Percentiles rank a stretch among this genome's conserved stretches.
Evolutionary conservation across 306 rosid species (phyloP).

Genomic region (Medicago ruthenica): DNA sequence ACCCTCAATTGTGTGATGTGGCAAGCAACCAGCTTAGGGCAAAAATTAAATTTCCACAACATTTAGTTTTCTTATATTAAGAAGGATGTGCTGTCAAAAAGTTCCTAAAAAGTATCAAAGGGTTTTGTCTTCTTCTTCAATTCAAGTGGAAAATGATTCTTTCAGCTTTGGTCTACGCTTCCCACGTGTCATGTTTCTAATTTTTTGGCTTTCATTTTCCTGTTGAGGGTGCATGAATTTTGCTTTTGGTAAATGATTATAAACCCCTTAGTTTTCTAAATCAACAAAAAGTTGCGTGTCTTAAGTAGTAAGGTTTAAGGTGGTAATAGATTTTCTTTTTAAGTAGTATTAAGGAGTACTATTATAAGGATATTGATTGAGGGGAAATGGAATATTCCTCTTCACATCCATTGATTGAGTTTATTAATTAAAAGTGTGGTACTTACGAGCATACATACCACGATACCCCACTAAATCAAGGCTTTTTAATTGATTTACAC

Average conservation of each 20-base stretch:
- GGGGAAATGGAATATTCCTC: not conserved
- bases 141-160: conserved; percentile 27
- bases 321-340: too few relatives aligned
- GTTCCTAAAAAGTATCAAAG: conserved; percentile 39
- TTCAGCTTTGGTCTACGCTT: not conserved
- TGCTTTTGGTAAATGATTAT: not conserved
- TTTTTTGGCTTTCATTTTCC: conserved; percentile 19
- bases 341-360: too few relatives aligned
- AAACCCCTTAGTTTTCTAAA: too few relatives aligned
- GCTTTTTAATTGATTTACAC: not conserved
- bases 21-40: too few relatives aligned
- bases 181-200: conserved; percentile 36
- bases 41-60: too few relatives aligned
- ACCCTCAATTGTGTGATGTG: too few relatives aligned
- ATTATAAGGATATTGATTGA: too few relatives aligned
- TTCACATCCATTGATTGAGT: not conserved
- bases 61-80: too few relatives aligned
- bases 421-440: not conserved
- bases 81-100: too few relatives aligned
- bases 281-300: too few relatives aligned
- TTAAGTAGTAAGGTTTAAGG: too few relatives aligned
- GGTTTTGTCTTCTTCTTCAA: not conserved
- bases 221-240: not conserved
- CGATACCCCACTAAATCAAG: not conserved
- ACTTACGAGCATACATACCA: not conserved